These are phyloP conservation scores for Primulina eburnea DNA, from an alignment of 257 asterid genomes.

Conservation along the genomic window DNA sequence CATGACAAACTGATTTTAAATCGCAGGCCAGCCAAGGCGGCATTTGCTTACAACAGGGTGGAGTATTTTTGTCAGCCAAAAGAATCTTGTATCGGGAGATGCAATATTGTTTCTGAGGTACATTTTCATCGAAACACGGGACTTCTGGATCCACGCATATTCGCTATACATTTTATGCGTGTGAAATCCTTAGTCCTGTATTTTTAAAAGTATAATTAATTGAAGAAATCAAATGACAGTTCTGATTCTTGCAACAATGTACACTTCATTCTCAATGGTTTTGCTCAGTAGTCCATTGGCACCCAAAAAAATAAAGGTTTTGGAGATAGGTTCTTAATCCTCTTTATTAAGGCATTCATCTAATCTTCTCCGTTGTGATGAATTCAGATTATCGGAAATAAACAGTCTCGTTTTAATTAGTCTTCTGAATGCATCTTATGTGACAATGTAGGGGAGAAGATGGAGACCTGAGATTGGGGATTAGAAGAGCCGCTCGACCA, in stretches of 20 bases:
- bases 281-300: neutral
- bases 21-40: conserved; percentile 95
- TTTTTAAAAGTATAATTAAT: neutral
- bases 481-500: conserved; percentile 91
- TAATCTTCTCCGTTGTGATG: neutral
- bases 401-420: neutral
- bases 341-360: neutral
- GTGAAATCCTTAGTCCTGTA: neutral
- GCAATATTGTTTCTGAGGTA: conserved; percentile 96
- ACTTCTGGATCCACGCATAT: conserved; percentile 15
- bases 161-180: neutral
- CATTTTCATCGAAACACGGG: conserved; percentile 1
- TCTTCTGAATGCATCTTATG: neutral
- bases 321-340: neutral
- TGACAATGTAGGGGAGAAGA: conserved; percentile 67
- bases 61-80: conserved; percentile 93
- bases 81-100: conserved; percentile 82
- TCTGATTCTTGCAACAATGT: neutral
- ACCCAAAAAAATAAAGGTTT: neutral
- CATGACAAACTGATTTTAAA: conserved; percentile 29
- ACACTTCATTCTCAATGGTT: neutral
- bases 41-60: conserved; percentile 99
- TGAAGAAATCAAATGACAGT: neutral
- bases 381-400: neutral
- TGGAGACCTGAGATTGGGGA: conserved; percentile 83